These are phyloP conservation scores for Pichia thaimueangensis DNA, from an alignment of 805 yeast species.

Conservation along the genomic window DNA sequence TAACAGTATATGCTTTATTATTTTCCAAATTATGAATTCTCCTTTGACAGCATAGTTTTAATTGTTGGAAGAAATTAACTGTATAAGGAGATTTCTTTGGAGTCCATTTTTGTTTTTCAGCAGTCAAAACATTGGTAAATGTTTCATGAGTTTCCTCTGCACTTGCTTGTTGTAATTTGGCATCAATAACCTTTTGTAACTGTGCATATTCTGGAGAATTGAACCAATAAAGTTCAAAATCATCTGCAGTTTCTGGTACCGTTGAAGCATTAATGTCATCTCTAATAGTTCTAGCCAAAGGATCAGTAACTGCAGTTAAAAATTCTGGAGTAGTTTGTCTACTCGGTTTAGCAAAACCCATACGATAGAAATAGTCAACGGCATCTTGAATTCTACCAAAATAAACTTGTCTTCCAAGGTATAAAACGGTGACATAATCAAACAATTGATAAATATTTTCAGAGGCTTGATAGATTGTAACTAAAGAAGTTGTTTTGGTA, in stretches of 20 bases:
- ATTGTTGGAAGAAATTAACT: slow-evolving; percentile 43
- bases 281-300: slow-evolving; percentile 45
- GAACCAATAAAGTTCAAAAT: slow-evolving; percentile 56
- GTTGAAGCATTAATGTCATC: slow-evolving; percentile 39
- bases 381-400: slow-evolving; percentile 52
- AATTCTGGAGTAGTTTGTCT: slow-evolving; percentile 67
- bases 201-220: slow-evolving; percentile 46
- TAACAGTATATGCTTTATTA: slow-evolving; percentile 49
- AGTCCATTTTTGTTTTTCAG: slow-evolving; percentile 35
- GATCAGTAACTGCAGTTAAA: slow-evolving; percentile 62
- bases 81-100: slow-evolving; percentile 32
- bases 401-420: slow-evolving; percentile 55
- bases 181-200: slow-evolving; percentile 31
- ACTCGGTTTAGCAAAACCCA: slow-evolving; percentile 58
- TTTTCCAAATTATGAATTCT: slow-evolving; percentile 49
- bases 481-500: slow-evolving; percentile 5
- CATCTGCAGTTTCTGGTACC: slow-evolving; percentile 50
- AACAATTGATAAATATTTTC: slow-evolving; percentile 56
- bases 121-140: slow-evolving; percentile 24
- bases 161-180: slow-evolving; percentile 28
- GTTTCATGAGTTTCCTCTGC: slow-evolving; percentile 29
- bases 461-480: slow-evolving; percentile 35
- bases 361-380: slow-evolving; percentile 44
- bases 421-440: slow-evolving; percentile 53
- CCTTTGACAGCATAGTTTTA: slow-evolving; percentile 45